Conservation (phyloP, 163 green algal genomes). For the Smithsoniella earleae region DNA sequence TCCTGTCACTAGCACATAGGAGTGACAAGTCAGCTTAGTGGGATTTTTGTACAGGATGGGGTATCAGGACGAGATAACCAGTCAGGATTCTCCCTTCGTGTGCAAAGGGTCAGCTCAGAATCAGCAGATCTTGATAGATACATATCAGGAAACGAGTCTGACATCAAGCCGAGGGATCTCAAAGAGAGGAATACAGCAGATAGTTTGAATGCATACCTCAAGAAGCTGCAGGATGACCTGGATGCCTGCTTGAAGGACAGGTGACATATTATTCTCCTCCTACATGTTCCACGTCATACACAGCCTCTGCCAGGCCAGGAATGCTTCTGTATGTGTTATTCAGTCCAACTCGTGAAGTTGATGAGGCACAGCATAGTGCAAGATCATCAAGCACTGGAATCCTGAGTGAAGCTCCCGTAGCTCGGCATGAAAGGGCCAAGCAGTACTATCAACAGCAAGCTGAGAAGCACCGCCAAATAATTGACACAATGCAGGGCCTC, state of each 20-base stretch:
- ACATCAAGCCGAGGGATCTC: too few relatives aligned
- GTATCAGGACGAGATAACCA: background rate
- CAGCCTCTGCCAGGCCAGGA: background rate
- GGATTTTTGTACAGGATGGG: too few relatives aligned
- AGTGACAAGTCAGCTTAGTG: too few relatives aligned
- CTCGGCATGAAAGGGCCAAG: background rate
- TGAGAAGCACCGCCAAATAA: slow-evolving; percentile 11
- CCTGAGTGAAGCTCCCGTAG: slow-evolving; percentile 1
- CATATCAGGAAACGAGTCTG: too few relatives aligned
- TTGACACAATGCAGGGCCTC: background rate
- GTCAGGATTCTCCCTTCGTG: background rate
- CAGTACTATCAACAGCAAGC: background rate
- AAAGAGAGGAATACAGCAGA: too few relatives aligned
- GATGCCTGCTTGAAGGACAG: slow-evolving; percentile 11
- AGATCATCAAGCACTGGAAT: slow-evolving; percentile 25
- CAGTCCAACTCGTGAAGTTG: background rate
- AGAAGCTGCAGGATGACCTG: slow-evolving; percentile 20
- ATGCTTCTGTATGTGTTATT: background rate
- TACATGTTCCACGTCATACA: background rate
- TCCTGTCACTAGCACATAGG: too few relatives aligned
- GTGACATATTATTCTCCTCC: background rate
- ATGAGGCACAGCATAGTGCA: slow-evolving; percentile 16
- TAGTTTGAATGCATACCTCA: slow-evolving; percentile 3
- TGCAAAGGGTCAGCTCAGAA: background rate
- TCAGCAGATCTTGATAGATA: background rate